Conservation (phyloP, 176 grass and related monocot species). For the Zea mays region Zm-B73-REFERENCE-NAM-5.0 NC_050097.1:13439501-13440000, state of each 20-base stretch:
- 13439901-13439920: neutral
- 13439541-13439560: constrained; percentile 75
- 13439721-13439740: neutral
- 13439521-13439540: constrained; percentile 63
- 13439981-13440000: neutral
- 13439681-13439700: neutral
- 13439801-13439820: neutral
- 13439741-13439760: neutral
- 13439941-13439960: neutral
- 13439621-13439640: constrained; percentile 38
- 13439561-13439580: constrained; percentile 64
- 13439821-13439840: neutral
- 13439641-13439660: constrained; percentile 15
- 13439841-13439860: no score
- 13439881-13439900: neutral
- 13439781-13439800: neutral
- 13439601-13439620: neutral
- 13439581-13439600: constrained; percentile 63
- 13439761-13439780: neutral
- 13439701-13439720: constrained; percentile 21
- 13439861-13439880: neutral
- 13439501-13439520: constrained; percentile 84
- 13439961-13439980: neutral
- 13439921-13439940: neutral
- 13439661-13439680: no score